Base-by-base conservation (phyloP, 2,329 filamentous ascomycete species). In the Biscogniauxia marginata region DNA sequence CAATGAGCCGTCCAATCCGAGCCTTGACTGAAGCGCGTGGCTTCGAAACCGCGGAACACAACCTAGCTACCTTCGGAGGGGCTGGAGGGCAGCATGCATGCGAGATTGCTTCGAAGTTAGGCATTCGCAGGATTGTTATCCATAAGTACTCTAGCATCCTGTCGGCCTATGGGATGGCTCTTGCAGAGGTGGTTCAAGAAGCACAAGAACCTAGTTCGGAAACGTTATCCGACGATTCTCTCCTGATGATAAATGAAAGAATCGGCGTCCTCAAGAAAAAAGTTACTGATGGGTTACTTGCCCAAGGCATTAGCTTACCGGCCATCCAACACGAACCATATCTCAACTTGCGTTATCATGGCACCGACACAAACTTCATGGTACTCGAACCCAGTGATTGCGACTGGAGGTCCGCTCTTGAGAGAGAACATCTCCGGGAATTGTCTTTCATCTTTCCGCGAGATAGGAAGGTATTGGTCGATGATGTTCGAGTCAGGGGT, bases 1-100 rank as follows among this genome's bases (percentile, higher is more conserved):
- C 87, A 0, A 91, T 91, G 88, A 86, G 85, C 3, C 78, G 89
- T 30, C 89, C 89, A 0, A 92, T 93, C 58, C 81, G 89, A 24
- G 53, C 53, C 5, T 44, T 55, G 48, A 55, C 53, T 4, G 53
- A 55, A 43, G 53, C 53, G 19, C 39, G 53, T 23, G 53, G 53
- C 16, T 55, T 55, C n/a, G 53, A 69, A 6, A 68, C 71, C 0
- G 64, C 66, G 19, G 66, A 67, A 16, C 71, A 73, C 39, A 65
- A 71, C 30, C 65, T 74, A 6, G 71, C 71, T 16, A 66, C 65
- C 19, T 74, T 92, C 67, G 89, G 89, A 23, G 89, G 89, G 60
- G 89, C 89, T 4, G 89, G 89, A 55, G 88, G 88, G 7, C 63
- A 91, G 49, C 76, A 79, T 56, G 76, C 77, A 0, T 75, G 73